These are phyloP conservation scores for Fusarium paranaense DNA, from an alignment of 2,329 filamentous ascomycete genomes.

Conservation along the genomic window DNA sequence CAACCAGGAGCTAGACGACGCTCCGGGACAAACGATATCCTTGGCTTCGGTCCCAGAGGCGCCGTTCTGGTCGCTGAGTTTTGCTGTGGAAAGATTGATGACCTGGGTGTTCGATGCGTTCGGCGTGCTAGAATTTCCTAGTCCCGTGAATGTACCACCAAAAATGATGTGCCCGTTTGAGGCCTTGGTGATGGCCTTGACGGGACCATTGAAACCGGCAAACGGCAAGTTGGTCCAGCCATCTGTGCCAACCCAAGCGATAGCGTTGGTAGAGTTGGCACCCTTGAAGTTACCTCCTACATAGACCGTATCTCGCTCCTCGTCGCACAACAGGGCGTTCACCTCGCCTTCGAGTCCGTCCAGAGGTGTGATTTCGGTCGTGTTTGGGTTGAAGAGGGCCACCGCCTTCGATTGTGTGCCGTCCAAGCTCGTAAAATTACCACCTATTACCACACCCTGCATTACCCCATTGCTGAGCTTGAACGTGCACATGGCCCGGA, in stretches of 20 bases:
- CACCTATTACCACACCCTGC: constrained; percentile 84
- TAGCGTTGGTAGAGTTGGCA: constrained; percentile 87
- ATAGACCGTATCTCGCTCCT: constrained; percentile 82
- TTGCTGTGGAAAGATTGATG: constrained; percentile 85
- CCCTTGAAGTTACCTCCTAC: constrained; percentile 88
- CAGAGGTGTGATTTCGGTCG: constrained; percentile 76
- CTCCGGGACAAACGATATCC: constrained; percentile 83
- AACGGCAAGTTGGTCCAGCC: constrained; percentile 88
- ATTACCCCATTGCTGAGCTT: constrained; percentile 73
- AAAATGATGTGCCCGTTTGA: constrained; percentile 90
- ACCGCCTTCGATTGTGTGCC: constrained; percentile 80
- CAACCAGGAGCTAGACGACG: constrained; percentile 81
- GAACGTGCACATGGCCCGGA: constrained; percentile 89
- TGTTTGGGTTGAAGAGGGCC: constrained; percentile 82
- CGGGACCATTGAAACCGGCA: constrained; percentile 92
- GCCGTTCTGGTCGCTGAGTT: constrained; percentile 75
- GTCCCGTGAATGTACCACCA: constrained; percentile 87
- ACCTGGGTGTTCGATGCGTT: constrained; percentile 78
- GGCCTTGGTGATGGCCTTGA: constrained; percentile 84
- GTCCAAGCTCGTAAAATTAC: constrained; percentile 94
- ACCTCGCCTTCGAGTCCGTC: constrained; percentile 87
- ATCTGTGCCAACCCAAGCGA: constrained; percentile 77
- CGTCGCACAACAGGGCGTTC: constrained; percentile 84
- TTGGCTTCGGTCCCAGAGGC: constrained; percentile 73
- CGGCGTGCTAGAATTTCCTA: constrained; percentile 82